Base-by-base conservation (phyloP, 495 filamentous ascomycete species). In the Annulohypoxylon moriforme region DNA sequence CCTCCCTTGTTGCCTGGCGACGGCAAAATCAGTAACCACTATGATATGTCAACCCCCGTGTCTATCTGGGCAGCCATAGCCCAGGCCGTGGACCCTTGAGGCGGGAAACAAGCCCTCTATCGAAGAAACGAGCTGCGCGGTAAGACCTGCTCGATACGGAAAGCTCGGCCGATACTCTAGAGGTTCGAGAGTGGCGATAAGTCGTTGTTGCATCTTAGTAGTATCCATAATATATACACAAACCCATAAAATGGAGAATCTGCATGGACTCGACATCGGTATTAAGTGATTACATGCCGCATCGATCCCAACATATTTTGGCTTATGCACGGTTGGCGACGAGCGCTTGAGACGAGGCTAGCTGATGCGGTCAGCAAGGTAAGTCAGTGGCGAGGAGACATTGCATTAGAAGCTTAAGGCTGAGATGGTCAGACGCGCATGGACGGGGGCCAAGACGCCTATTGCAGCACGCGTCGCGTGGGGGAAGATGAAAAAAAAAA, bases 381-480 rank as follows among this genome's bases (percentile, higher is more conserved):
- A n/a, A n/a, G n/a, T n/a, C n/a, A 20, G 64, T 68, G 68, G 63
- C 68, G 31, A 67, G 25, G 25, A 0, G 29, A 27, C 55, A 33
- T 40, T 53, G 47, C 20, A 9, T 58, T 53, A 55, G 10, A 13
- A n/a, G 47, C 47, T 61, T 68, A 72, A 36, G 69, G 64, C 69
- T 72, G 69, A 68, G 64, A 64, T 50, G 67, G 60, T 72, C 64
- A 60, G 60, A 64, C 40, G n/a, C 46, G 63, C 69, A 63, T 57
- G 22, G 22, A 61, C 55, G 25, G 34, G 34, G 57, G 49, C n/a
- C 42, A 42, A 42, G n/a, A 60, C 34, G 22, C 2, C 36, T 25
- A 24, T 27, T 31, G 44, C 4, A 25, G 13, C 22, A 24, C 20
- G 13, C 25, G 18, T 38, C 68, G 61, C 63, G 68, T 67, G 68